These are phyloP conservation scores for Penicillium paneum DNA, from an alignment of 2,329 filamentous ascomycete species.

Conservation along the genomic window DNA sequence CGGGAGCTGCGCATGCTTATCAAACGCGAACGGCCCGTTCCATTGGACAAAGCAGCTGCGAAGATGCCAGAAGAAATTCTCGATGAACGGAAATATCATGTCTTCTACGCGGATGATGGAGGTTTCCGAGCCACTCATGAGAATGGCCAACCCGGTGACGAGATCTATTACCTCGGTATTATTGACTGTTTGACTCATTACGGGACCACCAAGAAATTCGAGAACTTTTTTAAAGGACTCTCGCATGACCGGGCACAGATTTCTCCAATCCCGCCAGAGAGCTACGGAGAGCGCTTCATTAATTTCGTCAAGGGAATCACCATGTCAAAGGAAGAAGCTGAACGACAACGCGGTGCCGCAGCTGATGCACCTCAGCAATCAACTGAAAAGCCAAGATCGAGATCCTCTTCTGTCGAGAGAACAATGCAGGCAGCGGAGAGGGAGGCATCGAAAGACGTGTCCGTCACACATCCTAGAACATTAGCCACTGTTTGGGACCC, in stretches of 20 bases:
- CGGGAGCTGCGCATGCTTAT: conserved; percentile 88
- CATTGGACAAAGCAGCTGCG: conserved; percentile 75
- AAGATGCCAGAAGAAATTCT: conserved; percentile 89
- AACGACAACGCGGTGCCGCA: conserved; percentile 45
- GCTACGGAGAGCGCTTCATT: conserved; percentile 91
- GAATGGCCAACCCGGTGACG: conserved; percentile 76
- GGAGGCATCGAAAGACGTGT: conserved; percentile 58
- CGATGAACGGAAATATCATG: conserved; percentile 69
- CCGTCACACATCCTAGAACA: conserved; percentile 61
- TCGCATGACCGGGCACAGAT: conserved; percentile 81
- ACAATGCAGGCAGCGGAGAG: conserved; percentile 61
- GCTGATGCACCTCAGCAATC: conserved; percentile 18
- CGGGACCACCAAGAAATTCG: conserved; percentile 86
- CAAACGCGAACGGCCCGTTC: conserved; percentile 87
- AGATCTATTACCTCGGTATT: conserved; percentile 96
- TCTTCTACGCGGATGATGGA: conserved; percentile 92
- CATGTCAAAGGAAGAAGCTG: conserved; percentile 81
- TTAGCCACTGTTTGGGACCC: conserved; percentile 58
- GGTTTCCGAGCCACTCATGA: conserved; percentile 92
- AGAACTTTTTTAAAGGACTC: conserved; percentile 95
- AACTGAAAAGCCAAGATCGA: conserved; percentile 27
- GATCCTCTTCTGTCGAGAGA: conserved; percentile 48
- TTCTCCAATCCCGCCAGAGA: conserved; percentile 82
- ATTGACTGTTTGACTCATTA: conserved; percentile 98
- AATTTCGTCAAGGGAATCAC: conserved; percentile 89